Conservation (phyloP, 2,329 filamentous ascomycete species). For the Curvularia sp. region DNA sequence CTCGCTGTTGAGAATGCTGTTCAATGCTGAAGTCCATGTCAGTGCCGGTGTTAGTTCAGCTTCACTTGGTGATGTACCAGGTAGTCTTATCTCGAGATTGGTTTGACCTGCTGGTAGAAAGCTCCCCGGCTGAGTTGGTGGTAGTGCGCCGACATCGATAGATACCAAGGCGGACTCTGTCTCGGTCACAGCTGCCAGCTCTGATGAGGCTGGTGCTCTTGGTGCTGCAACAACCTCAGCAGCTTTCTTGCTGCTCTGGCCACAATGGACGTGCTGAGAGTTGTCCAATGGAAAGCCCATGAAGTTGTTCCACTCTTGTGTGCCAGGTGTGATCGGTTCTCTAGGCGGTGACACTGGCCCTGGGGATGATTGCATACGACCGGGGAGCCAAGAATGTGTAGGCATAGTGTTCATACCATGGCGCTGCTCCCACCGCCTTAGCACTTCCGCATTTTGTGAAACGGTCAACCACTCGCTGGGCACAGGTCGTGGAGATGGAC, state of each 20-base stretch:
- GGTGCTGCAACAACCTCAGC: neutral
- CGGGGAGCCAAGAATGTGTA: neutral
- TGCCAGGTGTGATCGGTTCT: conserved; percentile 12
- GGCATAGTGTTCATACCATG: neutral
- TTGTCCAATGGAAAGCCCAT: conserved; percentile 14
- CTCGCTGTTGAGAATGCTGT: conserved; percentile 14
- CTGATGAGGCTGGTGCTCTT: neutral
- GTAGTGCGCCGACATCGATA: too few relatives aligned
- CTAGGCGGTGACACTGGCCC: conserved; percentile 1
- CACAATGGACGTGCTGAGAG: neutral
- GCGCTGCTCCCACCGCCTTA: conserved; percentile 4
- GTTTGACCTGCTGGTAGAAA: neutral
- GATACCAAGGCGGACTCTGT: neutral
- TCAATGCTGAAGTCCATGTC: conserved; percentile 23
- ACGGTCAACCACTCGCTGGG: conserved; percentile 8
- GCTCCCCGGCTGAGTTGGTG: neutral
- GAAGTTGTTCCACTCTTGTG: conserved; percentile 12
- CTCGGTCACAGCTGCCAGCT: neutral
- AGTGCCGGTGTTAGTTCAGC: neutral
- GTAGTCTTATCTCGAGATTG: neutral
- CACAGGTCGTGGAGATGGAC: conserved; percentile 5
- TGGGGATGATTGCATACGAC: neutral
- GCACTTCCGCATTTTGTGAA: conserved; percentile 1
- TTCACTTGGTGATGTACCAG: neutral
- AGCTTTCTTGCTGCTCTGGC: neutral